Evolutionary conservation across 495 filamentous ascomycete species (phyloP).

Genomic region (Chaetomium tenue): DNA sequence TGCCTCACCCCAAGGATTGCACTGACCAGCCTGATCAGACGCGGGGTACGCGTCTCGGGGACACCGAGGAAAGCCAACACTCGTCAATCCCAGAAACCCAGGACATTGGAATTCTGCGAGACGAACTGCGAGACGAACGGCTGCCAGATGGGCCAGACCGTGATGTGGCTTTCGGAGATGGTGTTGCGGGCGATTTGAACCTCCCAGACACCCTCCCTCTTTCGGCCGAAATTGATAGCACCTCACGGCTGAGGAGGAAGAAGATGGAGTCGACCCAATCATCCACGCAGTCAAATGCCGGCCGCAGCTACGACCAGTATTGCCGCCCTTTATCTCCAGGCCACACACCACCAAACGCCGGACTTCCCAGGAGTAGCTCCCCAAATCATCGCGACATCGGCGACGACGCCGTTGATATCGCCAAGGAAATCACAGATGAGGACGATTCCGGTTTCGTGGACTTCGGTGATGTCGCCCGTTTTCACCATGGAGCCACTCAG

Average conservation of each 20-base stretch:
- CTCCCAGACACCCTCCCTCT: constrained; percentile 8
- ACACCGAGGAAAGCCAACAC: constrained; percentile 6
- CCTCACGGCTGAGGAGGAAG: constrained; percentile 15
- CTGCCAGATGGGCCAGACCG: neutral
- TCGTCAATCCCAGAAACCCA: constrained; percentile 18
- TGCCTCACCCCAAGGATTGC: constrained; percentile 27
- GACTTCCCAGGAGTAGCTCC: constrained; percentile 14
- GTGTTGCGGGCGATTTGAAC: constrained; percentile 2
- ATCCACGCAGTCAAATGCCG: constrained; percentile 46
- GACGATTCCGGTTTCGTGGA: constrained; percentile 32
- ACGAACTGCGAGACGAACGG: neutral
- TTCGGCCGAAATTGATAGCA: constrained; percentile 9
- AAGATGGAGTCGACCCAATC: constrained; percentile 40
- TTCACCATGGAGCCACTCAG: constrained; percentile 19
- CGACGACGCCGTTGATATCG: constrained; percentile 33
- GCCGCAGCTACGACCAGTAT: constrained; percentile 45
- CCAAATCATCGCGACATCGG: constrained; percentile 30
- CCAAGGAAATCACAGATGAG: constrained; percentile 20
- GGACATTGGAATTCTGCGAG: neutral
- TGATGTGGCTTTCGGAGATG: neutral
- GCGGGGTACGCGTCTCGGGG: constrained; percentile 24
- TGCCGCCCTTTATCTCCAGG: constrained; percentile 18
- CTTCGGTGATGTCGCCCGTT: constrained; percentile 21
- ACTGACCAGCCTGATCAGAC: constrained; percentile 32
- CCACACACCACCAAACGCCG: neutral